Evolutionary conservation across 2,329 filamentous ascomycete species (phyloP), one percentile per base, ranked within the genome.

Genomic region (Cytospora chrysosperma): DNA sequence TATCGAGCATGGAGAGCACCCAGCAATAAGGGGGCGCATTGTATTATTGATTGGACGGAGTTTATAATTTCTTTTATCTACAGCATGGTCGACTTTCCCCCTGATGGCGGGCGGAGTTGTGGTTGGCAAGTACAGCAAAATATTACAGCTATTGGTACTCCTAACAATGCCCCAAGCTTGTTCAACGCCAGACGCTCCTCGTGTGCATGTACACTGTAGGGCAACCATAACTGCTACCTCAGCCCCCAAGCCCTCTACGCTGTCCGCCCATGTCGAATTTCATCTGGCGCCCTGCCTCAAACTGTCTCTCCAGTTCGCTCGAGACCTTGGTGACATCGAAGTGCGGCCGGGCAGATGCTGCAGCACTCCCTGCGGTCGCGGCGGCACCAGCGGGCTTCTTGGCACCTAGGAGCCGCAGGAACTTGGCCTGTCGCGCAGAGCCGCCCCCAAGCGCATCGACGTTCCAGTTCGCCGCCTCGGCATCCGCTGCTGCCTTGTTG

Each of bases 261-360:
- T 81, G 79, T 40, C 78, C 77, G 28, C 78, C 78, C 24, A 75
- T 76, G 52, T 84, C 83, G 32, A 80, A 77, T 75, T 86, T 87
- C 75, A 81, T 80, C 69, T 78, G 79, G 73, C 86, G 84, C 30
- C 85, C 84, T 12, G 75, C 74, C 65, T 85, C 79, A 65, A 83
- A 87, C 69, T 87, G 85, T 64, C 78, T 78, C 72, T 85, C 82
- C 26, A 87, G 78, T 52, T 85, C 82, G 30, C 77, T 76, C 67
- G 84, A 79, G 32, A 81, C 78, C 67, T 77, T 76, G 62, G 65
- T 68, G 49, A 75, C 70, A 69, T 75, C 43, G 72, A 77, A 66
- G 69, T 69, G 74, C 69, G 69, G 66, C 67, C 68, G 74, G 59
- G 67, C 28, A 24, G 59, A 56, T 27, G 62, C 66, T 1, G 53